Percentiles rank a stretch among this genome's conserved stretches.
Conservation (phyloP, 2,329 filamentous ascomycete species). For the Boeremia lycopersici region DNA sequence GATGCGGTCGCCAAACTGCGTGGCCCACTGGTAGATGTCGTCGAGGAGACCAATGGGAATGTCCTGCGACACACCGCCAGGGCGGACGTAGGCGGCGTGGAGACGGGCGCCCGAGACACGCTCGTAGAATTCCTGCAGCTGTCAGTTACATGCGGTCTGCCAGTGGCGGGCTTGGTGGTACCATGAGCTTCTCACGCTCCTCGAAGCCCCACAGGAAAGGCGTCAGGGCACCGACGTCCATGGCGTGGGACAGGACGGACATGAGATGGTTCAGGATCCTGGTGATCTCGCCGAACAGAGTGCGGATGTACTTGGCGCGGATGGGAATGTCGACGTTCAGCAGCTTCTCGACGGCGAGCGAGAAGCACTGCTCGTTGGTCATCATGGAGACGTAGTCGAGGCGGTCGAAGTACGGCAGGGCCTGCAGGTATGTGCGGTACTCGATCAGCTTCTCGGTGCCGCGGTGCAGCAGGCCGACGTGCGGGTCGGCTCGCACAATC, state of each 20-base stretch:
- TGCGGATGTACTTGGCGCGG: conserved; percentile 95
- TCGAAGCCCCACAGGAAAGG: conserved; percentile 99
- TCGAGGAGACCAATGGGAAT: conserved; percentile 91
- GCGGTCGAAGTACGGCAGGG: conserved; percentile 97
- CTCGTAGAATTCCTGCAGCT: conserved; percentile 92
- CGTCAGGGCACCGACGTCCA: conserved; percentile 97
- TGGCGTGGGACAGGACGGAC: conserved; percentile 95
- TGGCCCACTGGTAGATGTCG: conserved; percentile 99
- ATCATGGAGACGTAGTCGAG: conserved; percentile 99
- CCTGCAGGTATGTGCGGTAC: conserved; percentile 99
- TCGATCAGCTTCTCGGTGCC: conserved; percentile 99
- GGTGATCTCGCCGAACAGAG: conserved; percentile 93
- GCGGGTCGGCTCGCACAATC: conserved; percentile 93
- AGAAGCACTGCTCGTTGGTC: conserved; percentile 99
- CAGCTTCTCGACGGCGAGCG: conserved; percentile 95
- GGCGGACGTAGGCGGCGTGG: conserved; percentile 95
- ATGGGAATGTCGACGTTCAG: conserved; percentile 96
- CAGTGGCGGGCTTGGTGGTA: conserved; percentile 49
- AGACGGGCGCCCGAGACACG: conserved; percentile 97
- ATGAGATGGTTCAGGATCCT: conserved; percentile 96
- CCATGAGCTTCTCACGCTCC: conserved; percentile 99
- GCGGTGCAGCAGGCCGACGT: conserved; percentile 93
- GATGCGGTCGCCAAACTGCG: conserved; percentile 96
- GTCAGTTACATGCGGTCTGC: conserved; percentile 15
- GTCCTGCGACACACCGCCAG: conserved; percentile 95